Base-by-base conservation (phyloP, 2,329 filamentous ascomycete genomes). In the Colletotrichum phormii region DNA sequence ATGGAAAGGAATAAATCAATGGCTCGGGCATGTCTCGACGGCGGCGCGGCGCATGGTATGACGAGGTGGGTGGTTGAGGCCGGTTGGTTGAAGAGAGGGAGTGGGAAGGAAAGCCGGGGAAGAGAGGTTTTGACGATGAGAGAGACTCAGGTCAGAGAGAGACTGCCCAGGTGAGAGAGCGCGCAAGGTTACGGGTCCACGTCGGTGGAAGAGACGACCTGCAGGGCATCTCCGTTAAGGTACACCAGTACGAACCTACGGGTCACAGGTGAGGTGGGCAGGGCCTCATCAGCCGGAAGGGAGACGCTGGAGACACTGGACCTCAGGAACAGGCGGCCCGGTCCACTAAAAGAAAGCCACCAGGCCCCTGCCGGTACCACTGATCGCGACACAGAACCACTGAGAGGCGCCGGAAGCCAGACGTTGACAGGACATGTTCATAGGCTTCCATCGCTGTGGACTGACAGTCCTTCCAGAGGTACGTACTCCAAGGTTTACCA, bases 1-100 rank as follows among this genome's bases (percentile, higher is more conserved):
- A 78, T 49, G 57, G 37, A 51, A 77, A 42, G 78, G 77, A 73
- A 80, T 53, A 59, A 51, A 57, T 73, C 71, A 72, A 72, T 71
- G 71, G 67, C 42, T 71, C 58, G 57, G 35, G 57, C 67, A 71
- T 65, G 71, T 73, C 67, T 71, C 62, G 70, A 58, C 54, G 63
- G 62, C 67, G 67, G 66, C 35, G 67, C 61, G 35, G 55, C 42
- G 60, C 70, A 72, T 72, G 65, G 42, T 55, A 26, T 22, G 65
- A 13, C 29, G 57, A n/a, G 9, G 24, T 13, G 26, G 51, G 42
- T 61, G 33, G 26, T 70, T 11, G 53, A 35, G 65, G 67, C 24
- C 37, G 55, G 33, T 49, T 37, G 33, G 54, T 69, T 35, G 37
- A 61, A 46, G 42, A 58, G 22, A 54, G 46, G 58, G 42, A 26